A percentile compares a stretch with the other conserved stretches of the same genome.
phyloP scores from a whole-genome alignment of 306 rosid genomes.

The Malus sylvestris region DNA sequence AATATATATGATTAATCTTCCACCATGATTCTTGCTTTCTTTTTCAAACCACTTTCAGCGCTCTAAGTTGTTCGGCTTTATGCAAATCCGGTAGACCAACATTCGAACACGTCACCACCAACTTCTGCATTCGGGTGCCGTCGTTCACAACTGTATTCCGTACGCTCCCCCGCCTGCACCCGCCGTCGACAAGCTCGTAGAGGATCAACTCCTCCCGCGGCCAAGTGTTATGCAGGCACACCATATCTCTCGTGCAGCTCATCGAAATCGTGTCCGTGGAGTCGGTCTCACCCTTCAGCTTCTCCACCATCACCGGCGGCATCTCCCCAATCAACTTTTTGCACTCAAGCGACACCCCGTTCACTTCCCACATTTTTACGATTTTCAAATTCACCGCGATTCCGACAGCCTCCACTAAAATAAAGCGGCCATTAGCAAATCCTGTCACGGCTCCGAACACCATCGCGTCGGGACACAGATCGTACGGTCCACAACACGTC shows the following conservation, averaged over 20 bases:
- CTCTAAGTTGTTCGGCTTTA: neutral
- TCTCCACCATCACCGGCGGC: constrained; percentile 52
- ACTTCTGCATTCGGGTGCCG: constrained; percentile 14
- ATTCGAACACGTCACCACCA: no score
- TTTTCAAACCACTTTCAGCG: neutral
- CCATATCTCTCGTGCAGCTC: constrained; percentile 35
- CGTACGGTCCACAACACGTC: constrained; percentile 54
- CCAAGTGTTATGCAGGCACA: constrained; percentile 34
- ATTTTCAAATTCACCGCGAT: constrained; percentile 24
- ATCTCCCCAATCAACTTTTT: constrained; percentile 49
- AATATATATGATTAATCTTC: no score
- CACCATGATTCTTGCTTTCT: no score
- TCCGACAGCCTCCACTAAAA: constrained; percentile 44
- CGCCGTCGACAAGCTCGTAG: constrained; percentile 31
- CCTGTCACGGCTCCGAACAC: constrained; percentile 25
- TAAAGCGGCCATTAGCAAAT: constrained; percentile 13
- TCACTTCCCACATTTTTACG: constrained; percentile 43
- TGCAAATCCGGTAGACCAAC: no score
- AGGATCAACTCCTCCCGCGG: constrained; percentile 31
- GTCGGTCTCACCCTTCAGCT: constrained; percentile 2
- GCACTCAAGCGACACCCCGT: constrained; percentile 24
- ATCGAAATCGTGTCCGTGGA: neutral
- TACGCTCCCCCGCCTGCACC: constrained; percentile 45
- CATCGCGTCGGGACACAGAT: constrained; percentile 24
- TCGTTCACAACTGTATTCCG: constrained; percentile 28